Evolutionary conservation across 495 filamentous ascomycete genomes (phyloP).

Genomic region (Lineolata rhizophorae): DNA sequence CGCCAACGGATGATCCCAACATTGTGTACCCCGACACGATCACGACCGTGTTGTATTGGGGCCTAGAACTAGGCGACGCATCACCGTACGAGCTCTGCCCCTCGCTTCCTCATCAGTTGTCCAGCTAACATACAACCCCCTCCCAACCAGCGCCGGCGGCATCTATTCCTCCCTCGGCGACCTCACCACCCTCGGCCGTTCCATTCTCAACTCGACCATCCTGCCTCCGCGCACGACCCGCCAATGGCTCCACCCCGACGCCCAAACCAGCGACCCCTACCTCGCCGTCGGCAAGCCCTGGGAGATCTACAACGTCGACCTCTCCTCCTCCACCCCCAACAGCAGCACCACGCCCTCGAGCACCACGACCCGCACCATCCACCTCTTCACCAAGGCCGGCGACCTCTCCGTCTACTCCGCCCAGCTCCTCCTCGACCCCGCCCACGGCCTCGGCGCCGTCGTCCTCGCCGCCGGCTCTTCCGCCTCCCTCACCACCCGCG

Average conservation of each 20-base stretch:
- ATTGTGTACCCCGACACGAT: constrained; percentile 23
- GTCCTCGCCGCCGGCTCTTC: too few relatives aligned
- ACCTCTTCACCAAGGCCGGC: constrained; percentile 34
- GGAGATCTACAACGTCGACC: constrained; percentile 25
- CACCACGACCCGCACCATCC: constrained; percentile 15
- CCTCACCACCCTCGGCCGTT: constrained; percentile 28
- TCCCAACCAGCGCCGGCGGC: too few relatives aligned
- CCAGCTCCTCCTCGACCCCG: too few relatives aligned
- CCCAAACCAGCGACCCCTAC: constrained; percentile 24
- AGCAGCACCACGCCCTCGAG: too few relatives aligned
- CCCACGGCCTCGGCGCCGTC: constrained; percentile 30
- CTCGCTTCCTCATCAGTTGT: too few relatives aligned
- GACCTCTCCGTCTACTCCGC: constrained; percentile 26
- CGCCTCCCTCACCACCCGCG: too few relatives aligned
- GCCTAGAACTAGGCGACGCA: constrained; percentile 15
- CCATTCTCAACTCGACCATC: constrained; percentile 29
- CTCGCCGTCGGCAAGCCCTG: constrained; percentile 32
- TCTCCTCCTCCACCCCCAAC: constrained; percentile 2
- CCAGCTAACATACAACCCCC: too few relatives aligned
- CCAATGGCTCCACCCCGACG: constrained; percentile 33
- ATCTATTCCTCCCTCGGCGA: constrained; percentile 30
- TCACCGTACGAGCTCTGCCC: constrained; percentile 31
- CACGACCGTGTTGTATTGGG: too few relatives aligned
- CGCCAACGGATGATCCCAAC: constrained; percentile 12
- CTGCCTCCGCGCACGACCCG: constrained; percentile 24